phyloP scores from a whole-genome alignment of 2,329 filamentous ascomycete species.

The Anisogramma anomala region DNA sequence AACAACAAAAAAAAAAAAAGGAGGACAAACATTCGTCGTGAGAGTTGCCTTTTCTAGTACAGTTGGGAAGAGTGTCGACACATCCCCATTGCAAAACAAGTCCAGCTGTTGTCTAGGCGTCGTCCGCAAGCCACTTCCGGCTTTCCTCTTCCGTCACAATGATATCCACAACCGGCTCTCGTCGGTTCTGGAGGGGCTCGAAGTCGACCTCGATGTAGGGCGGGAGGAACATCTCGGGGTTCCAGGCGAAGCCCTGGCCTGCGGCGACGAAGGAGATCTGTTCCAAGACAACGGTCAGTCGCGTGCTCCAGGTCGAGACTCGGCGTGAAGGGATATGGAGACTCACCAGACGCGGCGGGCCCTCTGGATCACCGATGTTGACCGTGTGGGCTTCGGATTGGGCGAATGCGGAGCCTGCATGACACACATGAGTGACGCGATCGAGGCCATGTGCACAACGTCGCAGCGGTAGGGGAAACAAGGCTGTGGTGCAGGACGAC shows the following conservation, averaged over 20 bases:
- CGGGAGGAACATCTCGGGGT: conserved; percentile 74
- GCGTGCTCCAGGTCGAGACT: neutral
- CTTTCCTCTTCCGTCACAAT: conserved; percentile 66
- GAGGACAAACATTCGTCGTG: conserved; percentile 9
- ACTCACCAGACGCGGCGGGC: conserved; percentile 58
- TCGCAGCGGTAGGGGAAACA: conserved; percentile 11
- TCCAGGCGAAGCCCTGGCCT: conserved; percentile 74
- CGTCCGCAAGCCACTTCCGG: conserved; percentile 55
- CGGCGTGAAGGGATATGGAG: neutral
- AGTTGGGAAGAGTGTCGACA: neutral
- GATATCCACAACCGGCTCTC: conserved; percentile 70
- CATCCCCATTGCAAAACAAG: neutral
- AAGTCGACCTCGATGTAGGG: conserved; percentile 68
- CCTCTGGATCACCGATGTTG: conserved; percentile 64
- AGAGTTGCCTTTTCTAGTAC: conserved; percentile 11
- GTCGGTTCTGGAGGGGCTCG: conserved; percentile 60
- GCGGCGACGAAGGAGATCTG: conserved; percentile 72
- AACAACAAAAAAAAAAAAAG: neutral
- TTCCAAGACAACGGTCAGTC: conserved; percentile 15
- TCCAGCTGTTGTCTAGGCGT: conserved; percentile 17
- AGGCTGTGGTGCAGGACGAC: conserved; percentile 17
- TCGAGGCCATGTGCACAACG: neutral
- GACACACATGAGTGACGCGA: conserved; percentile 14
- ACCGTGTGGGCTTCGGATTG: conserved; percentile 71
- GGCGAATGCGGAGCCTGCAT: conserved; percentile 54